A percentile compares a stretch with the other conserved stretches of the same genome.
Conservation (phyloP, 768 basidiomycete genomes). For the Tylopilus rubrobrunneus region DNA sequence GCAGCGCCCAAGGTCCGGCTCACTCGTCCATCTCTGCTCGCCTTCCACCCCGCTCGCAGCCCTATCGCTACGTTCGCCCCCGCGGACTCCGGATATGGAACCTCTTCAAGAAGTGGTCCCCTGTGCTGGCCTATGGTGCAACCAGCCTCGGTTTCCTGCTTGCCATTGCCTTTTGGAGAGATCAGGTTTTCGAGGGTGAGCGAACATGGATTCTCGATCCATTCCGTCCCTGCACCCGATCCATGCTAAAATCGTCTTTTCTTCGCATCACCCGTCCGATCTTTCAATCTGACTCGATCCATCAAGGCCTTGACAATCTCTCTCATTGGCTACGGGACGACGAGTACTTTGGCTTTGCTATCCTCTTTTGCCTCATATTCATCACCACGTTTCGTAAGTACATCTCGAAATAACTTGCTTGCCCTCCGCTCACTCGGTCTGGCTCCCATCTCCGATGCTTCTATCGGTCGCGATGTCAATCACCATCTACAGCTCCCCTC, state of each 20-base stretch:
- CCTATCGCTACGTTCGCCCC: conserved; percentile 40
- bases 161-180: conserved; percentile 81
- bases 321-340: conserved; percentile 75
- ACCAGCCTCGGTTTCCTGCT: conserved; percentile 76
- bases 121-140: conserved; percentile 69
- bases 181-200: conserved; percentile 79
- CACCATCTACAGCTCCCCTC: conserved; percentile 59
- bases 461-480: conserved; percentile 8
- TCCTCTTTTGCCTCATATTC: conserved; percentile 81
- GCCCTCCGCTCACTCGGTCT: conserved; percentile 8
- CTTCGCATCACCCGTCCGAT: not conserved
- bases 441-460: conserved; percentile 3
- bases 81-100: conserved; percentile 52
- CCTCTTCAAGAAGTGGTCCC: conserved; percentile 70
- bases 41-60: conserved; percentile 12
- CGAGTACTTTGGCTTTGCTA: conserved; percentile 67
- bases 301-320: conserved; percentile 74
- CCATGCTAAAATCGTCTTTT: conserved; percentile 2
- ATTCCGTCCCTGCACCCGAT: not conserved
- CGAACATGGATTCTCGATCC: conserved; percentile 11
- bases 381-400: conserved; percentile 82
- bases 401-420: conserved; percentile 2
- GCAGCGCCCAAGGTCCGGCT: conserved; percentile 12
- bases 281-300: not conserved
- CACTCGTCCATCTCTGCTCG: conserved; percentile 23